Base-by-base conservation (phyloP, 2,329 filamentous ascomycete genomes). In the Ophiostoma sp. region DNA sequence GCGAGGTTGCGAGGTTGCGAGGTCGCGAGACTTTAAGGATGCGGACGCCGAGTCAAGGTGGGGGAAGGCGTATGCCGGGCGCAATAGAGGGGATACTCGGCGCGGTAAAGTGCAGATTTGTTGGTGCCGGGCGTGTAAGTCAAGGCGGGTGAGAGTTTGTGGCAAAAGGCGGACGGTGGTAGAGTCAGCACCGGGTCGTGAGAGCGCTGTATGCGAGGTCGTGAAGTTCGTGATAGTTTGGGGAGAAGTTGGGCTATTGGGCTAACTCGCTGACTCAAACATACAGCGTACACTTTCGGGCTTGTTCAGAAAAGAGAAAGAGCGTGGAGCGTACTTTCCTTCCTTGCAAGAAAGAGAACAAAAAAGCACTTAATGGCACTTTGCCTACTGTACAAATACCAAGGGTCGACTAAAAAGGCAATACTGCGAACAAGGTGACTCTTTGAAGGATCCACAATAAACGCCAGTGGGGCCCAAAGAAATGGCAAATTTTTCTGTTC, bases 401-500 rank as follows among this genome's bases (percentile, higher is more conserved):
- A 2, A 48, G 17, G 33, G 13, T 64, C 60, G 62, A 65, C 35
- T 8, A 27, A 65, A 65, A 27, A 23, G 62, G 62, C 62, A 65
- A 65, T 39, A 36, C 60, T 31, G 60, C 33, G 62, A 64, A 65
- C 62, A 39, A 33, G 31, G 62, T 65, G 33, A 65, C 35, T 65
- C 62, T 39, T n/a, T 39, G 33, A 39, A 23, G 62, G 62, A 15
- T 15, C 62, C 62, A 39, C n/a, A 65, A 39, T 65, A 23, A 65
- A 13, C 8, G 20, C 17, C 62, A 65, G 62, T 65, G 35, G 35
- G 62, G 15, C 17, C 33, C 27, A 64, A 65, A 65, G 35, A 39
- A 39, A 39, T 39, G 62, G 62, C 62, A 65, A 39, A 65, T 39
- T 65, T 65, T 65, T 65, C 20, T 65, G 62, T n/a, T 64, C 31